Conservation (phyloP, 176 grass and related monocot species). For the Paspalum vaginatum region DNA sequence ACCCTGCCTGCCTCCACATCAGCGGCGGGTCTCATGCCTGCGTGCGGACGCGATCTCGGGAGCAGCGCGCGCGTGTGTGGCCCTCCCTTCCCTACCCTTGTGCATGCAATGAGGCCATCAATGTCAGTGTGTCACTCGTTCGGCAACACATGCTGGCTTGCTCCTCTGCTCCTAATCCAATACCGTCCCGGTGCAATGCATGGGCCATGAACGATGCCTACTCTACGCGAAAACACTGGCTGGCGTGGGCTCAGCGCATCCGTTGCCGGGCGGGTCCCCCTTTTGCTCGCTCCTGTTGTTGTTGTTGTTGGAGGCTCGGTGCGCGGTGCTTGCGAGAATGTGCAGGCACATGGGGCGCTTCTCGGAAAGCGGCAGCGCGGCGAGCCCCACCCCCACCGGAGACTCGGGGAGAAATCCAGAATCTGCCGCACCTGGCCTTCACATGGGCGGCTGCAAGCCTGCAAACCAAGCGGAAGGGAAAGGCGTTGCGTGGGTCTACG, state of each 20-base stretch:
- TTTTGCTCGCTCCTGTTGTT: background rate
- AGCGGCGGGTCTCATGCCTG: background rate
- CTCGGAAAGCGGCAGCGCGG: constrained; percentile 45
- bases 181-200: constrained; percentile 20
- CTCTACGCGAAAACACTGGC: background rate
- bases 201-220: background rate
- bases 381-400: constrained; percentile 15
- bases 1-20: background rate
- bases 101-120: no score
- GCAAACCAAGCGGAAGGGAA: background rate
- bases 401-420: constrained; percentile 25
- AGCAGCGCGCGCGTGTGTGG: background rate
- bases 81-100: background rate
- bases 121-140: no score
- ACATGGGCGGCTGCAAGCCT: constrained; percentile 20
- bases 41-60: background rate
- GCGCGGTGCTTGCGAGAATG: constrained; percentile 39
- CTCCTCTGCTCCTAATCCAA: background rate
- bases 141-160: no score
- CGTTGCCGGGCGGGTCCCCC: background rate
- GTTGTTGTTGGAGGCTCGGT: background rate
- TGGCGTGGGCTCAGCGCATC: background rate
- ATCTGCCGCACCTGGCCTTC: constrained; percentile 39
- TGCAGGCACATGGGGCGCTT: constrained; percentile 62
- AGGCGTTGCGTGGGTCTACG: background rate